A percentile compares a stretch with the other conserved stretches of the same genome.
Evolutionary conservation across 2,329 filamentous ascomycete genomes (phyloP).

Genomic region (Arthrobotrys musiformis): DNA sequence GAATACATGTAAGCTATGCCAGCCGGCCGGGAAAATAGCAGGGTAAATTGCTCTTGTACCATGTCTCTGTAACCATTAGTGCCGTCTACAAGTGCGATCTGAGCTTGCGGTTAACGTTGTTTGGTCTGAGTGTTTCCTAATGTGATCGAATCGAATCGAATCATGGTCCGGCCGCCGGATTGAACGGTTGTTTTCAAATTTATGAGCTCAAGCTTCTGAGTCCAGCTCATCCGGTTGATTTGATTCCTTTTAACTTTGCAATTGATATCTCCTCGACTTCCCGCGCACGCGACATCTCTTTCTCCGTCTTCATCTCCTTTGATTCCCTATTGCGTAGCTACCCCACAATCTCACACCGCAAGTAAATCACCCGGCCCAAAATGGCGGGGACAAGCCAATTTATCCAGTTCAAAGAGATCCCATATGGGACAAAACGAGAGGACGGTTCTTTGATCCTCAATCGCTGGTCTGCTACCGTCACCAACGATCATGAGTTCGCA

Average conservation of each 20-base stretch:
- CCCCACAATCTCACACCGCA: constrained; percentile 34
- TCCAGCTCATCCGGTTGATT: neutral
- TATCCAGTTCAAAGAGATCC: constrained; percentile 58
- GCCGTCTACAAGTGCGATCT: constrained; percentile 20
- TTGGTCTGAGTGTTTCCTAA: neutral
- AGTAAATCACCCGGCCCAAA: neutral
- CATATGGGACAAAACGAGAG: constrained; percentile 58
- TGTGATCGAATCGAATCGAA: neutral
- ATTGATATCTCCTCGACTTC: neutral
- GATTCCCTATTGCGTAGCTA: constrained; percentile 2
- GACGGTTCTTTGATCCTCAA: constrained; percentile 78
- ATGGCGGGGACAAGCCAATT: constrained; percentile 56
- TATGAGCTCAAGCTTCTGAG: constrained; percentile 11
- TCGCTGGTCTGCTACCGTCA: constrained; percentile 84
- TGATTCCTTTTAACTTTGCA: neutral
- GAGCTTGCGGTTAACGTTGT: neutral
- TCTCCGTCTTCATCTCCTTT: neutral
- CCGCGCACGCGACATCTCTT: constrained; percentile 35
- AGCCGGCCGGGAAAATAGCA: constrained; percentile 42
- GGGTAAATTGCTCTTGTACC: constrained; percentile 42
- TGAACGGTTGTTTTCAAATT: constrained; percentile 11
- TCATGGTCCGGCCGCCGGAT: constrained; percentile 9
- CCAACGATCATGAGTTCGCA: constrained; percentile 86
- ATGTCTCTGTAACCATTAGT: constrained; percentile 37
- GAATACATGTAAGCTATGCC: neutral